phyloP scores from a whole-genome alignment of 805 yeast species.

The Saturnispora sanitii region DNA sequence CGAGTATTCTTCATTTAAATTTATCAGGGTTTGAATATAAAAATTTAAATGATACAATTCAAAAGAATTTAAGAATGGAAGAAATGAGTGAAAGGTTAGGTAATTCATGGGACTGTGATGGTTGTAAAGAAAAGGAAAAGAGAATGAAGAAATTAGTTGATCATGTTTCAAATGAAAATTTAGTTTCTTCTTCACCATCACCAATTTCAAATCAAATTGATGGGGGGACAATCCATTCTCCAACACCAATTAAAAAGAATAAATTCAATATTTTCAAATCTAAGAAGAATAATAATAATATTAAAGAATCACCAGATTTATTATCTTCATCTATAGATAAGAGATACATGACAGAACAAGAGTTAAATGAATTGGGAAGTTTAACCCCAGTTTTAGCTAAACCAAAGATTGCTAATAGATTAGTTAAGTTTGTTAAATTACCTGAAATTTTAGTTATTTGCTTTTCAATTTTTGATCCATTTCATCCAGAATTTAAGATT shows the following conservation, averaged over 20 bases:
- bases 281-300: slow-evolving; percentile 5
- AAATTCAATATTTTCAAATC: slow-evolving; percentile 10
- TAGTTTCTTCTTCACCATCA: slow-evolving; percentile 2
- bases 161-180: slow-evolving; percentile 6
- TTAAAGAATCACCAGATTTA: slow-evolving; percentile 7
- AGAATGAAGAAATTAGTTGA: slow-evolving; percentile 12
- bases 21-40: slow-evolving; percentile 16
- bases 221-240: background rate
- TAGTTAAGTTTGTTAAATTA: slow-evolving; percentile 26
- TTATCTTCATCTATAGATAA: background rate
- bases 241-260: slow-evolving; percentile 13
- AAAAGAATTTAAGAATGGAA: slow-evolving; percentile 54
- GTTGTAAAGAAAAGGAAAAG: slow-evolving; percentile 35
- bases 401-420: slow-evolving; percentile 23
- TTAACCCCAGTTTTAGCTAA: slow-evolving; percentile 14
- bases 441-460: slow-evolving; percentile 27
- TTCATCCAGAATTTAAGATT: slow-evolving; percentile 21
- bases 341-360: slow-evolving; percentile 14
- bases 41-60: slow-evolving; percentile 50
- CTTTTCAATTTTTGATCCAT: slow-evolving; percentile 24
- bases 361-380: slow-evolving; percentile 17
- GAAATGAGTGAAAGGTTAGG: slow-evolving; percentile 49
- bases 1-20: slow-evolving; percentile 25
- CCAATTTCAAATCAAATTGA: slow-evolving; percentile 18
- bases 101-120: slow-evolving; percentile 80